Base-by-base conservation (phyloP, 163 green algal genomes). In the Scenedesmus sp. region DNA sequence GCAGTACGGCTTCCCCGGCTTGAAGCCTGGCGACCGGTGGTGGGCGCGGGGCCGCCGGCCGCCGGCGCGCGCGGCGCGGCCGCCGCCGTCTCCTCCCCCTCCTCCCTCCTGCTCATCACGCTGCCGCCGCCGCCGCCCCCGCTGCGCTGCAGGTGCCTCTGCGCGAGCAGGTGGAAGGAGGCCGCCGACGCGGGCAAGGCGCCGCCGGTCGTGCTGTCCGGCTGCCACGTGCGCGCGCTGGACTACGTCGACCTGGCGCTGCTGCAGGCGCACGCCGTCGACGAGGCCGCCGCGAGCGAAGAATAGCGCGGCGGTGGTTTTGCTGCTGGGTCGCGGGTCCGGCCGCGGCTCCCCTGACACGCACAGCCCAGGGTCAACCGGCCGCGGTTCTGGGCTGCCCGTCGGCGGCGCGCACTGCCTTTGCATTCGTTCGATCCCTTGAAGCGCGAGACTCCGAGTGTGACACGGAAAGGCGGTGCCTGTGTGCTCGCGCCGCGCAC, bases 1-100 rank as follows among this genome's bases (percentile, higher is more conserved):
- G 4, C 57, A 57, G 34, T 87, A 75, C 65, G 63, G 64, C 39
- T 93, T 90, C 53, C 82, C 88, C 29, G 86, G 87, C 11, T 81
- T 93, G 6, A 87, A 88, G 69, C 67, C 70, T 13, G 87, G 87
- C 5, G 80, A 88, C 56, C 83, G 81, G 48, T 91, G 87, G 87
- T n/a, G 87, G 85, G 65, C 73, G 87, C 17, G 87, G 85, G 13
- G 14, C 13, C 54, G 24, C 17, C 10, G 14, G 24, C 17, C 10
- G 22, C 10, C 15, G n/a, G 54, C 10, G 24, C 10, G 54, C 54
- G 24, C 15, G 13, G 24, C 14, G 54, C 14, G 13, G 10, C 24
- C 24, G 10, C 17, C 54, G 14, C 13, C 54, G 14, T 63, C 24
- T 31, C 10, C 24, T 22, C 14, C 54, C 24, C 54, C 13, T 10